phyloP scores from a whole-genome alignment of 2,329 filamentous ascomycete species.

The Neofusicoccum laricinum region DNA sequence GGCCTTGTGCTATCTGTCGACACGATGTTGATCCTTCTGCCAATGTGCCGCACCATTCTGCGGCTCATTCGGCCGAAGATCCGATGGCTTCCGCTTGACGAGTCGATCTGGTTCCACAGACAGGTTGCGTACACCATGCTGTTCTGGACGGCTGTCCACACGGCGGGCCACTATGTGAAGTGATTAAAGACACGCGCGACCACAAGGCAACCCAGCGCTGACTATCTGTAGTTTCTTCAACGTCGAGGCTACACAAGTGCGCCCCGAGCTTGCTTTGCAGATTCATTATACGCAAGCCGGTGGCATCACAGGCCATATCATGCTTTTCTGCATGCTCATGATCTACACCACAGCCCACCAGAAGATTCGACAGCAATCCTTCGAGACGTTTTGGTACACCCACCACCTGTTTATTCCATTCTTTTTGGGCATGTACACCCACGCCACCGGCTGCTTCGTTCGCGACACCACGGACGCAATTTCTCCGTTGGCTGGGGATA shows the following conservation, averaged over 20 bases:
- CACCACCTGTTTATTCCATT: constrained; percentile 99
- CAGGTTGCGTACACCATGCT: constrained; percentile 92
- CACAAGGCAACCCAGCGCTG: not conserved
- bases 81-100: constrained; percentile 83
- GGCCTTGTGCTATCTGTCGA: constrained; percentile 83
- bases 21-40: constrained; percentile 81
- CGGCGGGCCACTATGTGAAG: constrained; percentile 88
- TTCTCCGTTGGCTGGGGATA: constrained; percentile 78
- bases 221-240: constrained; percentile 73
- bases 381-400: constrained; percentile 99
- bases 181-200: constrained; percentile 42
- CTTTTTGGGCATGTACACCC: constrained; percentile 87
- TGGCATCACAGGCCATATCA: constrained; percentile 92
- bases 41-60: constrained; percentile 90
- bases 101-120: constrained; percentile 94
- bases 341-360: constrained; percentile 96
- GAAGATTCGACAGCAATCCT: constrained; percentile 93
- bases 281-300: constrained; percentile 89
- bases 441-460: constrained; percentile 94
- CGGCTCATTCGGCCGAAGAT: constrained; percentile 82
- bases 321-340: constrained; percentile 96
- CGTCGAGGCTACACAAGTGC: constrained; percentile 80
- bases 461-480: constrained; percentile 69
- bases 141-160: constrained; percentile 77
- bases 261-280: constrained; percentile 75